Evolutionary conservation across 176 grass and related monocot genomes (phyloP), one percentile per base, ranked within the genome.

Genomic region (Triticum dicoccoides): DNA sequence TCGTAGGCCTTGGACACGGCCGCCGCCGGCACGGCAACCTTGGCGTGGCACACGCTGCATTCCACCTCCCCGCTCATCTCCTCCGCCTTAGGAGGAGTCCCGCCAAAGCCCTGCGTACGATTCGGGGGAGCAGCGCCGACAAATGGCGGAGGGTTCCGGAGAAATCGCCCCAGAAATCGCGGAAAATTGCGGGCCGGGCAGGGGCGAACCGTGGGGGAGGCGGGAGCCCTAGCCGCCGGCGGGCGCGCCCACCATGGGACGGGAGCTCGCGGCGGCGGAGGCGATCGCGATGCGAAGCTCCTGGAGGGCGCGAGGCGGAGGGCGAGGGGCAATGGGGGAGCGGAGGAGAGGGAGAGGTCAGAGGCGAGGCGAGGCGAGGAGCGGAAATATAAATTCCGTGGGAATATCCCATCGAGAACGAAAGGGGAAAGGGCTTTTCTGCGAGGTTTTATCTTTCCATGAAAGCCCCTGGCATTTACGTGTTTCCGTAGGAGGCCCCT

Each of bases 1-100:
- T 87, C 90, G 71, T 96, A 98, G 66, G 96, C 96, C 86, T 92
- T 98, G 39, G 96, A 95, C 52, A 94, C 93, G 41, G 82, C 73
- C 72, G 82, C 73, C 66, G 76, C 1, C 39, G 86, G 87, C 37
- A 86, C 61, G 5, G 82, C 65, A 81, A 94, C 77, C 91, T 95
- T 98, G 11, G 96, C 89, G 78, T 90, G 92, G 75, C 96, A 98
- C 30, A 90, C 84, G 83, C 77, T 87, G 82, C 96, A 98, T 87
- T 94, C 96, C 59, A 91, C 88, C 81, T 94, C 92, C 83, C 83
- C 88, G 68, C 82, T 89, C 86, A 94, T 90, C 44, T 44, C 85
- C 79, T 7, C 82, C 72, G 2, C 73, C 56, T 0, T 64, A 4
- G 12, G 17, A 21, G 47, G 29, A 47, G 81, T 15, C 63, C 24